phyloP scores from a whole-genome alignment of 805 yeast genomes.

The Candida pseudoglaebosa region DNA sequence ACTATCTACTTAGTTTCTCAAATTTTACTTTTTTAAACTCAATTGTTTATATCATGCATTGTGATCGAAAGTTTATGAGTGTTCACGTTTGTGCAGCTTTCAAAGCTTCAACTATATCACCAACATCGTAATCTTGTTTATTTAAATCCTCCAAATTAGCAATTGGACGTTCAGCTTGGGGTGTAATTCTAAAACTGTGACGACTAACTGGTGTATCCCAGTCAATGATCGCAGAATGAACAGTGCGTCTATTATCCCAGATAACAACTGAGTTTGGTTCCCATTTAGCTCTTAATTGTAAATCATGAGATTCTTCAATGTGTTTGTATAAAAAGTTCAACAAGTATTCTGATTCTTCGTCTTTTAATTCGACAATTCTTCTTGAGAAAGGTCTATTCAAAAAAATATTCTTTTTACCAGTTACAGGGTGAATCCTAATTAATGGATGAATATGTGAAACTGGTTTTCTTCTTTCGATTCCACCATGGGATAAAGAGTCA shows the following conservation, averaged over 20 bases:
- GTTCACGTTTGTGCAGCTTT: conserved; percentile 10
- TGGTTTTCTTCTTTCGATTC: conserved; percentile 61
- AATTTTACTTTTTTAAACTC: too few species aligned
- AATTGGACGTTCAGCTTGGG: conserved; percentile 70
- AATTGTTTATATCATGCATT: too few species aligned
- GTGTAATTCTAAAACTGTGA: conserved; percentile 72
- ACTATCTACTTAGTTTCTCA: too few species aligned
- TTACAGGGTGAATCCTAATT: conserved; percentile 69
- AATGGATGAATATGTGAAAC: conserved; percentile 66
- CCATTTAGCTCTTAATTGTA: conserved; percentile 70
- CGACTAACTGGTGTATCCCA: conserved; percentile 66
- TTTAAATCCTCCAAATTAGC: conserved; percentile 37
- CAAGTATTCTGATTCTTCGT: conserved; percentile 63
- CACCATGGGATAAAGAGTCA: conserved; percentile 51
- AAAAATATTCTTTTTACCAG: conserved; percentile 55
- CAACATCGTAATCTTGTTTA: conserved; percentile 30
- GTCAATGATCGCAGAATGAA: conserved; percentile 68
- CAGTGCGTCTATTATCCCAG: conserved; percentile 75
- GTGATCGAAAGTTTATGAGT: too few species aligned
- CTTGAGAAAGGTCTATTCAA: conserved; percentile 61
- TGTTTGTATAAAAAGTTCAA: conserved; percentile 54
- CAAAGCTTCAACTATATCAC: conserved; percentile 30
- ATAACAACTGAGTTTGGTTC: conserved; percentile 65
- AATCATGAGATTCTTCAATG: conserved; percentile 51
- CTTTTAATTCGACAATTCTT: conserved; percentile 66